Percentiles rank a stretch among this genome's conserved stretches.
Evolutionary conservation across 805 yeast species (phyloP).

Genomic region (Wickerhamomyces sydowiorum): DNA sequence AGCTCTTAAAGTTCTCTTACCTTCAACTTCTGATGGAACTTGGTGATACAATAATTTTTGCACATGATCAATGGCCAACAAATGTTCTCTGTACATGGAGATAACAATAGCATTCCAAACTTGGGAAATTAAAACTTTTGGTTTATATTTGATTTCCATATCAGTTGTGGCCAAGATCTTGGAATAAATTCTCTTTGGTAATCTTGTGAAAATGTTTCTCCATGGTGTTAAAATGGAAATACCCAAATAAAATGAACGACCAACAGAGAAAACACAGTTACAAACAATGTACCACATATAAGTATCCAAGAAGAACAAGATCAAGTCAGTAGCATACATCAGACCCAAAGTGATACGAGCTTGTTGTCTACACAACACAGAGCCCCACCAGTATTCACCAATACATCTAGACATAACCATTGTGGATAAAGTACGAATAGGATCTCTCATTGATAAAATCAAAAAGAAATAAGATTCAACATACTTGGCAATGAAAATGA

Average conservation of each 20-base stretch:
- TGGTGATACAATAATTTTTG: constrained; percentile 96
- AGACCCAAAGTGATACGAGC: constrained; percentile 85
- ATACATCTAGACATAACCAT: constrained; percentile 81
- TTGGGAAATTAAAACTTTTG: constrained; percentile 96
- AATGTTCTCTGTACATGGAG: constrained; percentile 99
- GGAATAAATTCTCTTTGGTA: constrained; percentile 98
- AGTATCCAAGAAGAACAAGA: constrained; percentile 97
- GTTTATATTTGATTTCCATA: constrained; percentile 98
- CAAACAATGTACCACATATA: constrained; percentile 97
- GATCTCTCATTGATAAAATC: constrained; percentile 87
- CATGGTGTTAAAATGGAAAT: constrained; percentile 98
- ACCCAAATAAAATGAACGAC: constrained; percentile 98
- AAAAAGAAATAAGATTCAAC: constrained; percentile 90
- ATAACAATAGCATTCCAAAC: constrained; percentile 99
- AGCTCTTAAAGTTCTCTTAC: constrained; percentile 96
- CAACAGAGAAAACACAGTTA: constrained; percentile 93
- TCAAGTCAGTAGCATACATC: constrained; percentile 88
- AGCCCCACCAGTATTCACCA: constrained; percentile 91
- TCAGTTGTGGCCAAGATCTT: constrained; percentile 97
- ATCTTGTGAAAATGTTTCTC: constrained; percentile 97
- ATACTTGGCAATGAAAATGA: constrained; percentile 85
- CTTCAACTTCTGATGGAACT: constrained; percentile 97
- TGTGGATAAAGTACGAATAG: constrained; percentile 81
- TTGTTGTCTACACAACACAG: constrained; percentile 73
- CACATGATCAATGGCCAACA: constrained; percentile 96